Evolutionary conservation across 2,329 filamentous ascomycete genomes (phyloP).

Genomic region (Cercospora brassicicola): DNA sequence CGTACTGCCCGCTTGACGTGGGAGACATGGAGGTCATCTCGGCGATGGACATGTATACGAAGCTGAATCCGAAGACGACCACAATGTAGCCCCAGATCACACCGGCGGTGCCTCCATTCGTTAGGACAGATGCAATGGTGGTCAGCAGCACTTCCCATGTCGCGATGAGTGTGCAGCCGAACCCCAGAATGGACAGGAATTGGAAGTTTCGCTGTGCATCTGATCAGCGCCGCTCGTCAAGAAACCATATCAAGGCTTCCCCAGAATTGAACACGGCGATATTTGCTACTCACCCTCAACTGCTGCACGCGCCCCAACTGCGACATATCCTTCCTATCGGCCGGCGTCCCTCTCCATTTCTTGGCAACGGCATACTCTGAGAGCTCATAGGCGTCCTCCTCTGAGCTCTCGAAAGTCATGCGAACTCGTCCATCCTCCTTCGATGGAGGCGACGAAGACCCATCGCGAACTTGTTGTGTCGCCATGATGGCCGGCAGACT

Average conservation of each 20-base stretch:
- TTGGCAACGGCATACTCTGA: conserved; percentile 23
- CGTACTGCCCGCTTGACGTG: not conserved
- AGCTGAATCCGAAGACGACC: conserved; percentile 3
- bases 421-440: not conserved
- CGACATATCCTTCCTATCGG: conserved; percentile 29
- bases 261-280: not conserved
- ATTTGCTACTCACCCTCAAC: conserved; percentile 4
- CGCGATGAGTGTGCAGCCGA: conserved; percentile 15
- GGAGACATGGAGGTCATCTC: conserved; percentile 7
- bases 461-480: not conserved
- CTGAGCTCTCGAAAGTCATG: not conserved
- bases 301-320: conserved; percentile 29
- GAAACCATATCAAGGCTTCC: not conserved
- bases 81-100: conserved; percentile 15
- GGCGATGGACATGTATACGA: conserved; percentile 11
- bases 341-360: conserved; percentile 29
- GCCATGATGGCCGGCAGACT: not conserved
- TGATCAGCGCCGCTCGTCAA: not conserved
- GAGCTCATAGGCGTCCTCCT: conserved; percentile 23
- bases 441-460: not conserved
- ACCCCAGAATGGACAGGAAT: conserved; percentile 17
- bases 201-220: conserved; percentile 5
- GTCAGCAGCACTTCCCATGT: conserved; percentile 16
- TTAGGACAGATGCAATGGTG: conserved; percentile 10
- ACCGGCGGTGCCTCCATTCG: conserved; percentile 8